Conservation (phyloP, 805 yeast genomes). For the Wickerhamomyces bisporus region DNA sequence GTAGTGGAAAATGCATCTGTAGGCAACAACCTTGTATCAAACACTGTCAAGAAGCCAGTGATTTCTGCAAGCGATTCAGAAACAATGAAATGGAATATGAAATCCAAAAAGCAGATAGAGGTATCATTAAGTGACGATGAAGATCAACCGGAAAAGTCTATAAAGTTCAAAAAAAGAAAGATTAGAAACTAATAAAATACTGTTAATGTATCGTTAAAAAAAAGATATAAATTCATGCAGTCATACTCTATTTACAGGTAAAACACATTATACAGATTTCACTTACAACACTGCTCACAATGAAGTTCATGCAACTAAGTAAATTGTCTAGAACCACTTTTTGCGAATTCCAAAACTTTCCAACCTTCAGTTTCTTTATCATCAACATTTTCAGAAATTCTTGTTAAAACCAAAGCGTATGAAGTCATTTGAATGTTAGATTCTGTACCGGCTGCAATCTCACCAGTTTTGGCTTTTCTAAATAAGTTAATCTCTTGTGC, state of each 20-base stretch:
- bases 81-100: conserved; percentile 24
- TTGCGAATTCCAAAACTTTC: conserved; percentile 90
- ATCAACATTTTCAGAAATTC: conserved; percentile 88
- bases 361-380: conserved; percentile 94
- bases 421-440: conserved; percentile 88
- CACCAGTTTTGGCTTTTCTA: conserved; percentile 87
- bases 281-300: too few species aligned
- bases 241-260: conserved; percentile 3
- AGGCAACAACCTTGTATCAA: neutral
- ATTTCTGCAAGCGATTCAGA: conserved; percentile 20
- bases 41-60: conserved; percentile 3
- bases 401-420: conserved; percentile 94
- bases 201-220: neutral
- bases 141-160: conserved; percentile 1
- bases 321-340: conserved; percentile 88
- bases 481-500: conserved; percentile 93
- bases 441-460: conserved; percentile 92
- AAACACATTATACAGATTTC: neutral
- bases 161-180: conserved; percentile 20
- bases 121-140: conserved; percentile 13
- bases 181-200: conserved; percentile 3
- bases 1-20: too few species aligned
- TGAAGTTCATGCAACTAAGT: conserved; percentile 5
- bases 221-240: conserved; percentile 1
- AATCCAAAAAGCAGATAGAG: conserved; percentile 11